Evolutionary conservation across 768 basidiomycete species (phyloP).

Genomic region (Boletus tylopilopsis): DNA sequence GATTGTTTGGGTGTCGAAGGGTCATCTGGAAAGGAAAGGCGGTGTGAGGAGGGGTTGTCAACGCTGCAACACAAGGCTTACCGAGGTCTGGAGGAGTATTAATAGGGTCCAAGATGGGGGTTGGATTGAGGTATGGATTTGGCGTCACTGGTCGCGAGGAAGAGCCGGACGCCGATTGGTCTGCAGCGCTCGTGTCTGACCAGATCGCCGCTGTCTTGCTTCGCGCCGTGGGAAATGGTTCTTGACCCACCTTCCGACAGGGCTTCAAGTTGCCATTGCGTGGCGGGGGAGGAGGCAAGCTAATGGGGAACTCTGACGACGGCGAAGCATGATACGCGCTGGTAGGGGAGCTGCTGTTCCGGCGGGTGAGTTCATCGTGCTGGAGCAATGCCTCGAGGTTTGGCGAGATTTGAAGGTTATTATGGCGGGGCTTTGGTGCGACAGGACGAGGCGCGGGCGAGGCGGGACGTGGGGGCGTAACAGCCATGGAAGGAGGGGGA

Average conservation of each 20-base stretch:
- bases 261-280: slow-evolving; percentile 17
- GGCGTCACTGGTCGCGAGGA: slow-evolving; percentile 22
- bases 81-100: slow-evolving; percentile 15
- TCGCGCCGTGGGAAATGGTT: slow-evolving; percentile 12
- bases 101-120: slow-evolving; percentile 23
- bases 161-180: slow-evolving; percentile 3
- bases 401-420: slow-evolving; percentile 50
- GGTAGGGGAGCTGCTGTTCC: slow-evolving; percentile 25
- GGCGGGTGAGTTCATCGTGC: slow-evolving; percentile 50
- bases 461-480: slow-evolving; percentile 19
- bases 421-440: slow-evolving; percentile 6
- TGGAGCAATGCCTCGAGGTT: slow-evolving; percentile 58
- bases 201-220: slow-evolving; percentile 19
- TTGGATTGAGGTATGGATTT: slow-evolving; percentile 38
- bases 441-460: slow-evolving; percentile 9
- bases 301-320: slow-evolving; percentile 18
- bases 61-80: slow-evolving; percentile 2
- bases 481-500: slow-evolving; percentile 14
- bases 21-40: slow-evolving; percentile 8
- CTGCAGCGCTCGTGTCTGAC: slow-evolving; percentile 9
- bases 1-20: slow-evolving; percentile 9
- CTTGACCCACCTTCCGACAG: slow-evolving; percentile 10
- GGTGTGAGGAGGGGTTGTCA: neutral
- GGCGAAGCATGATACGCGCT: slow-evolving; percentile 6
- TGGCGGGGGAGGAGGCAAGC: slow-evolving; percentile 35